These are phyloP conservation scores for Ettlia oleoabundans DNA, from an alignment of 139 green algal genomes.

Conservation along the genomic window DNA sequence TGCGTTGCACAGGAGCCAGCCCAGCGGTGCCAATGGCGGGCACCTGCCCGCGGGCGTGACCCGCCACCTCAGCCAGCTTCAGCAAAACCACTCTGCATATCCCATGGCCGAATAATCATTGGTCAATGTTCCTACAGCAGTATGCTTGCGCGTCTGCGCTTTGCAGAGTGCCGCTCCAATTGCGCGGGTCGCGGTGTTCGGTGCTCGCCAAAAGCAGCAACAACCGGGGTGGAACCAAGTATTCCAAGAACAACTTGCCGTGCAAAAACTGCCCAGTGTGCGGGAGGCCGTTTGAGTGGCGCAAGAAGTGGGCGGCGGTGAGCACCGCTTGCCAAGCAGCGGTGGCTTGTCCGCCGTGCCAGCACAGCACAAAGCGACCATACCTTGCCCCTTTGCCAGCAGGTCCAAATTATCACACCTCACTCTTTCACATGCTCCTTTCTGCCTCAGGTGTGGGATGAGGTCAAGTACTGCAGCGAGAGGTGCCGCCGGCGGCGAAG, in stretches of 20 bases:
- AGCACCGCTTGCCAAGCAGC: background rate
- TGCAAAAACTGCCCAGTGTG: slow-evolving; percentile 1
- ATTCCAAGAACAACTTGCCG: background rate
- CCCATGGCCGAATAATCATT: too few species aligned
- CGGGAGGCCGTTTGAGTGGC: slow-evolving; percentile 18
- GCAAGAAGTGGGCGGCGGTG: slow-evolving; percentile 26
- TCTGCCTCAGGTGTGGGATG: slow-evolving; percentile 5
- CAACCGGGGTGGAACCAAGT: too few species aligned
- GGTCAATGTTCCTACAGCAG: background rate
- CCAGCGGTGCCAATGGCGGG: too few species aligned
- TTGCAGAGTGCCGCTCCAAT: too few species aligned
- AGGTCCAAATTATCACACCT: background rate
- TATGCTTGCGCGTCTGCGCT: background rate
- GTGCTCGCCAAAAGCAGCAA: background rate
- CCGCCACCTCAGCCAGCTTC: too few species aligned
- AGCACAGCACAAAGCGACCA: too few species aligned
- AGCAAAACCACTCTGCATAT: too few species aligned
- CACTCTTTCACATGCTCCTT: background rate
- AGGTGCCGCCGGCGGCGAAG: slow-evolving; percentile 12
- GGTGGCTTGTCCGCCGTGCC: too few species aligned
- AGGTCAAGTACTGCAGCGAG: slow-evolving; percentile 29
- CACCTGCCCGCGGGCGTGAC: too few species aligned
- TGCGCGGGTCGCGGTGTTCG: too few species aligned
- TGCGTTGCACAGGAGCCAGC: too few species aligned
- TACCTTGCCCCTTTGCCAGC: background rate